These are phyloP conservation scores for Climacium dendroides DNA, from an alignment of 225 moss, liverwort and hornwort species.

Conservation along the genomic window DNA sequence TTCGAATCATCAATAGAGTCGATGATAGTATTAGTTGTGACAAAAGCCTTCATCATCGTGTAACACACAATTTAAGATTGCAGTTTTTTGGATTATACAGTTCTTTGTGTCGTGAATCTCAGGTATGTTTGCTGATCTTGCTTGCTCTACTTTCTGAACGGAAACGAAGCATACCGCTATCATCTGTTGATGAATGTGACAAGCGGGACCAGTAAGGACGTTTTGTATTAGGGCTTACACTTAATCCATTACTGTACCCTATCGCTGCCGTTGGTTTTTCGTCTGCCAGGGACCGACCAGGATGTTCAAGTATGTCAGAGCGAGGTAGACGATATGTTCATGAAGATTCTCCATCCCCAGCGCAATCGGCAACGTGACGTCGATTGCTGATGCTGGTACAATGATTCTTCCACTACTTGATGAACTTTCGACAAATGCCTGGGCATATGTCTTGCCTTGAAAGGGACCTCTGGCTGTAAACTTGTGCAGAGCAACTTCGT, in stretches of 20 bases:
- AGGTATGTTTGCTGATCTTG: not conserved
- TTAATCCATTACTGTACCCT: not conserved
- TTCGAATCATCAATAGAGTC: not conserved
- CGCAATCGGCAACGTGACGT: not conserved
- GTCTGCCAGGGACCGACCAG: not conserved
- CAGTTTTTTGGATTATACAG: not conserved
- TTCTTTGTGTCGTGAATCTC: not conserved
- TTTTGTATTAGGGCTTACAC: not conserved
- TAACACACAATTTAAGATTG: not conserved
- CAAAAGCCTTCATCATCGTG: not conserved
- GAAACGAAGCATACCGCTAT: not conserved
- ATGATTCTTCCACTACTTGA: not conserved
- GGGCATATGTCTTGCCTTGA: not conserved
- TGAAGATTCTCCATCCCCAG: not conserved
- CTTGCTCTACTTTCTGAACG: not conserved
- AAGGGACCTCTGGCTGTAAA: not conserved
- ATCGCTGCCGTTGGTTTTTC: not conserved
- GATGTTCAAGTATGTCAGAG: not conserved
- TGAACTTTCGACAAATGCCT: not conserved
- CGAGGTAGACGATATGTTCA: not conserved
- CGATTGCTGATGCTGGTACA: not conserved
- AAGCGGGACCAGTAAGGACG: not conserved
- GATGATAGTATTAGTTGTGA: not conserved
- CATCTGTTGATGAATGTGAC: not conserved
- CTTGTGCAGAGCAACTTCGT: not conserved